Evolutionary conservation across 257 asterid species (phyloP), one percentile per base, ranked within the genome.

Genomic region (Eucommia ulmoides): DNA sequence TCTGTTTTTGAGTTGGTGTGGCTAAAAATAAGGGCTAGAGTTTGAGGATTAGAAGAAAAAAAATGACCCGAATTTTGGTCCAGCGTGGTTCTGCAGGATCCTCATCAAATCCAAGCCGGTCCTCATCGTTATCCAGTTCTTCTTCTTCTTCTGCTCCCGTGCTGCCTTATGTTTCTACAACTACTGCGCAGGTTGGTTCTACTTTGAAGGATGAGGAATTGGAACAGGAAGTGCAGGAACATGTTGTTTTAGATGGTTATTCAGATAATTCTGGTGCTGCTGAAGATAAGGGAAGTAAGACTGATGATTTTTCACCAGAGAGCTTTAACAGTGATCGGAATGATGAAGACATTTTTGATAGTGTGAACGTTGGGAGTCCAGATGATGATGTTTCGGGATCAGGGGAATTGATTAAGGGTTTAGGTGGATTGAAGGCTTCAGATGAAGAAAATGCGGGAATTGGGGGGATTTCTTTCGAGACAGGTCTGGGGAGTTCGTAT

Each of bases 51-150:
- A 65, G 64, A 65, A 71, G 67, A 52, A 38, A 19, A 64, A 68
- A 52, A 53, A 91, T 91, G 99, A 87, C 99, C 50, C 78, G 99
- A 48, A 78, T 91, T 58, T 64, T 83, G 66, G 93, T 91, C 38
- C 99, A 91, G 62, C 81, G 97, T 14, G 94, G 97, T 55, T 77
- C 95, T 51, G 21, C 80, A 41, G 78, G 92, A 51, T 74, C 98
- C 18, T 71, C 94, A 23, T 73, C 89, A 19, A 84, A 64, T 63
- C 93, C 74, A 51, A 84, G 50, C 51, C 68, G 89, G 59, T 59
- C 84, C 50, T 63, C 95, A 7, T 68, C 81, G 15, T 49, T 35
- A 17, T 57, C 85, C 38, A 54, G 62, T 60, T 70, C 80, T 23
- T 68, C 88, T 53, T 53, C 75, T 18, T 5, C 48, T 42, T 42